Evolutionary conservation across 176 grass and related monocot species (phyloP), one percentile per base, ranked within the genome.

Genomic region (Musa beccarii): DNA sequence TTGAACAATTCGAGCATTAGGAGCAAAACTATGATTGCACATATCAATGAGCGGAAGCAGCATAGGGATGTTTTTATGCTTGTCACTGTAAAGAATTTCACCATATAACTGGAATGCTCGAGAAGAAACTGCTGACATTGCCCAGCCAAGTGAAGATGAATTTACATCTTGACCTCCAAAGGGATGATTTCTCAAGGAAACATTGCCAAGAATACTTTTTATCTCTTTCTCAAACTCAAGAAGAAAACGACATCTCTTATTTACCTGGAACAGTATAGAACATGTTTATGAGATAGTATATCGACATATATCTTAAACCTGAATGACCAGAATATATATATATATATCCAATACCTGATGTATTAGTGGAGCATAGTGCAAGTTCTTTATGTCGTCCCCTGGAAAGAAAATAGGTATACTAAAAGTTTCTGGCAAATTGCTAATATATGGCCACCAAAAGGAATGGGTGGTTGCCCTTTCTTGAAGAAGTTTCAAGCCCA

Each of bases 41-140:
- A 99, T 94, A 84, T 99, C 95, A 76, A 99, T 85, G 29, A 99
- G 80, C 59, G 95, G 95, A 80, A 99, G 84, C 64, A 99, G n/a
- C 90, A 94, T 99, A 19, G 88, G 90, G 63, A 87, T 84, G 84
- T 91, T 88, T 68, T 56, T 25, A 8, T 65, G 52, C 29, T 80
- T 64, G 20, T 70, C 79, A 64, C 64, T 59, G 34, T 63, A 20
- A 82, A 79, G 71, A 55, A 26, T 52, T 25, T 76, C 74, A 69
- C 90, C 90, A 84, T 94, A 88, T 76, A 99, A 78, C 61, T 84
- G 84, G 79, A 99, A 99, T 67, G 95, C 95, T 89, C 86, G 73
- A 73, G 95, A 89, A 86, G 95, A 94, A 9, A 89, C 84, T 59
- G 88, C 88, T 68, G 90, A 91, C 90, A 99, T 94, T 78, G 90